A percentile compares a stretch with the other conserved stretches of the same genome.
phyloP scores from a whole-genome alignment of 2,329 filamentous ascomycete species.

The Exophiala mesophila region DNA sequence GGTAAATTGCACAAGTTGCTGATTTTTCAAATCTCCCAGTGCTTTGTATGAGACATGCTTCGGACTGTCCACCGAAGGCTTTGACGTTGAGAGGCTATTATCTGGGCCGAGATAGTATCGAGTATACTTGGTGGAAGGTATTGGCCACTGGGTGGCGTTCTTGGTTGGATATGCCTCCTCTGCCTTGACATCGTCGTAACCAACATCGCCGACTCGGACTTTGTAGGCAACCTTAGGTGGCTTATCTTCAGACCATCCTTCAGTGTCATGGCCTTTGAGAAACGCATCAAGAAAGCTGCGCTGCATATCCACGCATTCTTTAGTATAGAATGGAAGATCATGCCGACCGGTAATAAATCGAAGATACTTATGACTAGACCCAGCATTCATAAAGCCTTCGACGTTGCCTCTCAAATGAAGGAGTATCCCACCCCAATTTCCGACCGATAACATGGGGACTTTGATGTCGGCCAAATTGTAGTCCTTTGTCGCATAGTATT shows the following conservation, averaged over 20 bases:
- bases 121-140: constrained; percentile 59
- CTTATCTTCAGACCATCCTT: constrained; percentile 39
- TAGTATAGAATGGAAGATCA: constrained; percentile 67
- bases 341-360: constrained; percentile 66
- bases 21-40: constrained; percentile 52
- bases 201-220: constrained; percentile 61
- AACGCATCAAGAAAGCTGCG: constrained; percentile 65
- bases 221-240: constrained; percentile 54
- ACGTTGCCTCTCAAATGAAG: constrained; percentile 66
- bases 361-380: constrained; percentile 63
- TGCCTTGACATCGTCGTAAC: constrained; percentile 58
- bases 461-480: constrained; percentile 63
- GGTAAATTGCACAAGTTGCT: constrained; percentile 53
- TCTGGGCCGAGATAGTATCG: constrained; percentile 55
- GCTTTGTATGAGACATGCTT: constrained; percentile 54
- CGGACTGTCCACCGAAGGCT: constrained; percentile 28
- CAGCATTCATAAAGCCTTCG: constrained; percentile 54
- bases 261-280: constrained; percentile 60
- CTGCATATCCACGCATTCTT: constrained; percentile 63
- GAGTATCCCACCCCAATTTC: constrained; percentile 67
- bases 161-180: constrained; percentile 54
- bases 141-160: constrained; percentile 60
- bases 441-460: constrained; percentile 62
- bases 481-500: constrained; percentile 61
- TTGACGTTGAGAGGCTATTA: constrained; percentile 35